A percentile compares a stretch with the other conserved stretches of the same genome.
Conservation (phyloP, 805 yeast species). For the Grigorovia yakushimaensis region DNA sequence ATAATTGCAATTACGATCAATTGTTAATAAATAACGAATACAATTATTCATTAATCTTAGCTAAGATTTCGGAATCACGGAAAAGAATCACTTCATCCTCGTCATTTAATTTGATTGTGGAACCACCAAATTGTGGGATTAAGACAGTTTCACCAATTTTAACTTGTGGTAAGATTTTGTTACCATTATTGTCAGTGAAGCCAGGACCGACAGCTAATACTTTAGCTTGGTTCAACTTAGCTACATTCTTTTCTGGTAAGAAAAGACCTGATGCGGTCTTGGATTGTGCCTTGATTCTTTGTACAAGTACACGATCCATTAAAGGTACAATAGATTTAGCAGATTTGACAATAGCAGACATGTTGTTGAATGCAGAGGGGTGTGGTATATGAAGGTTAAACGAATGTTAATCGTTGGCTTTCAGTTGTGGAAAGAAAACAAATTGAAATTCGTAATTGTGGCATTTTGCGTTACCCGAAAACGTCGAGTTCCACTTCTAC, state of each 20-base stretch:
- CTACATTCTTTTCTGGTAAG: slow-evolving; percentile 93
- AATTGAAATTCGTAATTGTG: too few relatives aligned
- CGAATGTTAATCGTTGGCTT: too few relatives aligned
- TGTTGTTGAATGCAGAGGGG: not conserved
- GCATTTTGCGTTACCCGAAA: too few relatives aligned
- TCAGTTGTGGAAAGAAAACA: not conserved
- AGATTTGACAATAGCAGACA: slow-evolving; percentile 41
- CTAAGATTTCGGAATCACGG: slow-evolving; percentile 92
- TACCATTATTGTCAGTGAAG: slow-evolving; percentile 63
- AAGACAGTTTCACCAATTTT: slow-evolving; percentile 87
- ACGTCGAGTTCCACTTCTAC: too few relatives aligned
- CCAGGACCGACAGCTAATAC: slow-evolving; percentile 97
- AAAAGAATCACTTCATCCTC: slow-evolving; percentile 68
- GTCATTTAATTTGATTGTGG: slow-evolving; percentile 56
- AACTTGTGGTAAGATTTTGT: slow-evolving; percentile 62
- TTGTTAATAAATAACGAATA: not conserved
- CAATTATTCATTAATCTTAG: slow-evolving; percentile 59
- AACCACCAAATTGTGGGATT: slow-evolving; percentile 92
- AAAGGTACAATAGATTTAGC: slow-evolving; percentile 86
- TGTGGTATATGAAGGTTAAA: not conserved
- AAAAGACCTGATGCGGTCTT: slow-evolving; percentile 88
- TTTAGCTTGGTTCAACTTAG: slow-evolving; percentile 84
- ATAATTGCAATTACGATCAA: too few relatives aligned
- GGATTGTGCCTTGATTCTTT: slow-evolving; percentile 83
- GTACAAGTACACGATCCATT: slow-evolving; percentile 92